Conservation (phyloP, 305 asterid genomes). For the Plantago coronopus region DNA sequence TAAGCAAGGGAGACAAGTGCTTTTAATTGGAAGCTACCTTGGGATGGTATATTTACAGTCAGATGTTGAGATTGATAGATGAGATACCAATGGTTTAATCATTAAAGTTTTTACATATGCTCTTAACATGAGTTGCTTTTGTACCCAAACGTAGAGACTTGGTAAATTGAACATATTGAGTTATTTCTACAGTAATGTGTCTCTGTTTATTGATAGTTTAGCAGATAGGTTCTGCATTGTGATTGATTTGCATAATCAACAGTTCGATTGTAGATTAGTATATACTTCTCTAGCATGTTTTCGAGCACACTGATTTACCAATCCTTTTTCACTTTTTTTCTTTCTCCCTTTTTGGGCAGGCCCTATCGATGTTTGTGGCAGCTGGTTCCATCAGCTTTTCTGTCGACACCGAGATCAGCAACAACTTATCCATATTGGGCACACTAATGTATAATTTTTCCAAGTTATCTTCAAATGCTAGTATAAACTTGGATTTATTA, state of each 20-base stretch:
- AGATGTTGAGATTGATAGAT: constrained; percentile 9
- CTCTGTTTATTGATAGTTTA: no score
- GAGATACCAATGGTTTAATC: constrained; percentile 6
- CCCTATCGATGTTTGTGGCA: constrained; percentile 61
- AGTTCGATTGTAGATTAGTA: no score
- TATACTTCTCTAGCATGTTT: not conserved
- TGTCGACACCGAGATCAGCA: constrained; percentile 42
- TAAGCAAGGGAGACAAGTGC: constrained; percentile 69
- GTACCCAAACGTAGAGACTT: no score
- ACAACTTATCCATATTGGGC: constrained; percentile 62
- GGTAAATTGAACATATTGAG: no score
- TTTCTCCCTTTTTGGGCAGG: constrained; percentile 42
- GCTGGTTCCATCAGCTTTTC: constrained; percentile 54
- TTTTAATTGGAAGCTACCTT: constrained; percentile 72
- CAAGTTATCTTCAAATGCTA: not conserved
- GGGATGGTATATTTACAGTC: constrained; percentile 55
- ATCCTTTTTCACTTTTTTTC: not conserved
- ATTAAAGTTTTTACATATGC: constrained; percentile 1
- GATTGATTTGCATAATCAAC: no score
- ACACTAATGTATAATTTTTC: constrained; percentile 49
- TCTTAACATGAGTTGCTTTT: no score
- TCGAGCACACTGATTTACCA: not conserved
- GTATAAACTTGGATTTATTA: no score
- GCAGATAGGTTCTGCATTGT: no score
- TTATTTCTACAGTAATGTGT: no score